These are phyloP conservation scores for Neofusicoccum cordaticola DNA, from an alignment of 2,329 filamentous ascomycete species.

Conservation along the genomic window DNA sequence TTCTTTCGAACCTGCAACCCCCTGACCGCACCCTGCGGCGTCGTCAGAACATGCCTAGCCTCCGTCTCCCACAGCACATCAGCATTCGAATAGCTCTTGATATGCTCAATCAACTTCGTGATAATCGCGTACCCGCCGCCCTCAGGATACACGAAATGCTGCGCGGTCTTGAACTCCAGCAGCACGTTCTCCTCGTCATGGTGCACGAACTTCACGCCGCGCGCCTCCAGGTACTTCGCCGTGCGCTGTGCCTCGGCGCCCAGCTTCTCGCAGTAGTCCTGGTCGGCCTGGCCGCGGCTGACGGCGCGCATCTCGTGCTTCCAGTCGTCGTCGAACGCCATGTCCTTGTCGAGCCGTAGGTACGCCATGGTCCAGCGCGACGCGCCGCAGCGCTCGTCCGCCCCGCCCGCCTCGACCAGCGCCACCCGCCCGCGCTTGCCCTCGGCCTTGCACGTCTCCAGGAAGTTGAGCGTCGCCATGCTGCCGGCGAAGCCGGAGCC, in stretches of 20 bases:
- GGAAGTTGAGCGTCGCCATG: slow-evolving; percentile 41
- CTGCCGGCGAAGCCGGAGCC: slow-evolving; percentile 42
- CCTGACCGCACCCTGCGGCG: slow-evolving; percentile 33
- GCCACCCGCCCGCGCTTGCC: slow-evolving; percentile 38
- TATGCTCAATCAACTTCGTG: slow-evolving; percentile 37
- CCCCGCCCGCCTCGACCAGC: slow-evolving; percentile 39
- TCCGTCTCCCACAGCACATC: slow-evolving; percentile 40
- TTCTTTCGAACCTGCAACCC: slow-evolving; percentile 40
- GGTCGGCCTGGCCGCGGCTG: slow-evolving; percentile 39
- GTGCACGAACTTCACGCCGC: slow-evolving; percentile 36
- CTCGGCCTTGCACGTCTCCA: slow-evolving; percentile 37
- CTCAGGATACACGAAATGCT: slow-evolving; percentile 42
- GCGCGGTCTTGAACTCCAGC: slow-evolving; percentile 41
- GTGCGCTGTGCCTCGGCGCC: slow-evolving; percentile 36
- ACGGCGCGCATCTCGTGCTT: slow-evolving; percentile 36
- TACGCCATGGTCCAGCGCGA: slow-evolving; percentile 44
- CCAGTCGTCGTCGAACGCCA: slow-evolving; percentile 36
- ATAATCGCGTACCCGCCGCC: slow-evolving; percentile 41
- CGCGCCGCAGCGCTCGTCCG: slow-evolving; percentile 41
- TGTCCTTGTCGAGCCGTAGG: slow-evolving; percentile 39
- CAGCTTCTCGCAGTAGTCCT: slow-evolving; percentile 41
- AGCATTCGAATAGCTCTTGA: slow-evolving; percentile 31
- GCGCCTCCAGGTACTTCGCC: slow-evolving; percentile 37
- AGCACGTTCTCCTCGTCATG: slow-evolving; percentile 42
- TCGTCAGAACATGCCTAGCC: slow-evolving; percentile 34